Evolutionary conservation across 2,329 filamentous ascomycete genomes (phyloP).

Genomic region (Ramularia collo-cygni): DNA sequence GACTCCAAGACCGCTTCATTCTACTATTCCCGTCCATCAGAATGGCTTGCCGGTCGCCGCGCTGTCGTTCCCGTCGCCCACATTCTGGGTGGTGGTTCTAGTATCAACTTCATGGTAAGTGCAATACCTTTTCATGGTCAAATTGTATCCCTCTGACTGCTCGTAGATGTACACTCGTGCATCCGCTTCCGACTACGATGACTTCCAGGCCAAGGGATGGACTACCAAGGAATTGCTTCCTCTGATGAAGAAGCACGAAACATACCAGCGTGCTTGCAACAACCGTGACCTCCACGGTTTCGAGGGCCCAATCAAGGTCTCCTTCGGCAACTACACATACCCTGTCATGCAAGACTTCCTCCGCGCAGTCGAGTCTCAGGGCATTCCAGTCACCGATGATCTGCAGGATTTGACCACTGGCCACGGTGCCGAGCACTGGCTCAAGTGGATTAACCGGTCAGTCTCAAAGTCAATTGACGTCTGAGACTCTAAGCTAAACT

Average conservation of each 20-base stretch:
- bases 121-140: not conserved
- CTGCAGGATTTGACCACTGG: conserved; percentile 61
- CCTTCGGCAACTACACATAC: conserved; percentile 67
- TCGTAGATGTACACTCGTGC: conserved; percentile 64
- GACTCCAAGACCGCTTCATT: conserved; percentile 78
- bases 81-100: conserved; percentile 56
- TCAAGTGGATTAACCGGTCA: conserved; percentile 71
- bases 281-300: conserved; percentile 65
- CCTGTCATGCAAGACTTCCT: conserved; percentile 78
- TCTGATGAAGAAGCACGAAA: conserved; percentile 75
- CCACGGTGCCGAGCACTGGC: conserved; percentile 70
- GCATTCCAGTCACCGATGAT: conserved; percentile 68
- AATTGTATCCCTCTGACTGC: conserved; percentile 2
- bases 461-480: conserved; percentile 17
- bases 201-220: conserved; percentile 76
- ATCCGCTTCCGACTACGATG: conserved; percentile 67
- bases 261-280: conserved; percentile 54
- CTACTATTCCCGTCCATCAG: conserved; percentile 69
- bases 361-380: conserved; percentile 55
- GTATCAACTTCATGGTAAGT: conserved; percentile 68
- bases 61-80: conserved; percentile 71
- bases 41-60: conserved; percentile 63
- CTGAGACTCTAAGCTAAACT: conserved; percentile 9
- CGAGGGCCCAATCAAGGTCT: conserved; percentile 75
- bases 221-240: conserved; percentile 67